A percentile compares a stretch with the other conserved stretches of the same genome.
Evolutionary conservation across 306 rosid genomes (phyloP).

Genomic region (Psophocarpus tetragonolobus): DNA sequence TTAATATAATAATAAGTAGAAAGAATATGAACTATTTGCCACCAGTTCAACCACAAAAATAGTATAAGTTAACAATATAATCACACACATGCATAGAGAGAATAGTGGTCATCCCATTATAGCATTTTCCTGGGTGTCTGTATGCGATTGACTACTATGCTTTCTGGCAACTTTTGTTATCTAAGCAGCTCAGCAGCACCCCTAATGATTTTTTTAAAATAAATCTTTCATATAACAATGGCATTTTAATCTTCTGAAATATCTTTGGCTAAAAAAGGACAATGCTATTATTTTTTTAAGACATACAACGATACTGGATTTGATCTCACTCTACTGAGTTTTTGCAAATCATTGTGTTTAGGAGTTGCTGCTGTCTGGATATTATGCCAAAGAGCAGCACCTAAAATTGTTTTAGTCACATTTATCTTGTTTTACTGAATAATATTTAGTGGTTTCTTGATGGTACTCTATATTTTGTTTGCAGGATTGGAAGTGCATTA

Average conservation of each 20-base stretch:
- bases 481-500: conserved; percentile 97
- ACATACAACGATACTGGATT: too few species aligned
- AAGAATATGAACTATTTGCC: too few species aligned
- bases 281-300: not conserved
- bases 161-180: not conserved
- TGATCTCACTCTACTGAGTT: conserved; percentile 5
- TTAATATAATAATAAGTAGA: too few species aligned
- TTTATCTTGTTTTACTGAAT: conserved; percentile 1
- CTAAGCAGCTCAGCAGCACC: not conserved
- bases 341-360: not conserved
- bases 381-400: conserved; percentile 22
- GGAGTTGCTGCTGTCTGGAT: conserved; percentile 10
- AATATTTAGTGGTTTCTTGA: conserved; percentile 34
- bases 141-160: not conserved
- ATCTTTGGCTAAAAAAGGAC: not conserved
- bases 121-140: not conserved
- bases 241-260: not conserved
- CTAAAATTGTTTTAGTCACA: conserved; percentile 8
- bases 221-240: not conserved
- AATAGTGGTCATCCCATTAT: not conserved
- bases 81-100: too few species aligned
- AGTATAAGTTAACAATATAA: too few species aligned
- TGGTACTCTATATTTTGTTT: conserved; percentile 39
- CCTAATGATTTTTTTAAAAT: conserved; percentile 1
- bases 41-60: too few species aligned